Conservation (phyloP, 129 eudicot genomes). For the Flaveria ramosissima region DNA sequence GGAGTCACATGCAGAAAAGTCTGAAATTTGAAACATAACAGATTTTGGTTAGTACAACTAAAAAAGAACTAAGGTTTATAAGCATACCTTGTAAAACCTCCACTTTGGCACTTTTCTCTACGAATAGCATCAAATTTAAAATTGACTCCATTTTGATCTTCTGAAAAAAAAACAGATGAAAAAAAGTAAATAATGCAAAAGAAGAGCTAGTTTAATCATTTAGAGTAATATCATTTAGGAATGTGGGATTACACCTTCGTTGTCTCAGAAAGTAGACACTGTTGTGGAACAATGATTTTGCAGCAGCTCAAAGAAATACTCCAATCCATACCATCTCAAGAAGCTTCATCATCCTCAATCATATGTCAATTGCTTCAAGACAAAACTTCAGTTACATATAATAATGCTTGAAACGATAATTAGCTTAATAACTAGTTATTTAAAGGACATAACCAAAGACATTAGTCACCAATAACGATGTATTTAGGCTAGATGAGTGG, state of each 20-base stretch:
- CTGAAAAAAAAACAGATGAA: no score
- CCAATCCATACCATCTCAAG: conserved; percentile 91
- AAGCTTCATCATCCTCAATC: conserved; percentile 67
- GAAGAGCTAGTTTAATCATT: no score
- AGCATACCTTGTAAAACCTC: no score
- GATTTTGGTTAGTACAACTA: no score
- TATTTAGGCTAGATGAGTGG: no score
- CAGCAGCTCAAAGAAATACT: conserved; percentile 68
- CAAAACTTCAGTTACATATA: not conserved
- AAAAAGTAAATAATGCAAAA: not conserved
- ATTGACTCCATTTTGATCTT: no score
- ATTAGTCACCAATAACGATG: conserved; percentile 56
- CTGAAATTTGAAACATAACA: no score
- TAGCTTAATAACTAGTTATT: not conserved
- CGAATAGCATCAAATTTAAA: no score
- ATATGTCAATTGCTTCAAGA: conserved; percentile 83
- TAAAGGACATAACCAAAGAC: not conserved
- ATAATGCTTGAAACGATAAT: not conserved
- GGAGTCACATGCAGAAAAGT: no score
- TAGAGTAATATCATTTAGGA: no score
- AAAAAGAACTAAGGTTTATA: no score
- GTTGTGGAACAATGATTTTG: conserved; percentile 59
- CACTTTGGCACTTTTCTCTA: no score
- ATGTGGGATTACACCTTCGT: not conserved
- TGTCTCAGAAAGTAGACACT: conserved; percentile 81